Conservation (phyloP, 2,329 filamentous ascomycete genomes). For the Drechslerella dactyloides region DNA sequence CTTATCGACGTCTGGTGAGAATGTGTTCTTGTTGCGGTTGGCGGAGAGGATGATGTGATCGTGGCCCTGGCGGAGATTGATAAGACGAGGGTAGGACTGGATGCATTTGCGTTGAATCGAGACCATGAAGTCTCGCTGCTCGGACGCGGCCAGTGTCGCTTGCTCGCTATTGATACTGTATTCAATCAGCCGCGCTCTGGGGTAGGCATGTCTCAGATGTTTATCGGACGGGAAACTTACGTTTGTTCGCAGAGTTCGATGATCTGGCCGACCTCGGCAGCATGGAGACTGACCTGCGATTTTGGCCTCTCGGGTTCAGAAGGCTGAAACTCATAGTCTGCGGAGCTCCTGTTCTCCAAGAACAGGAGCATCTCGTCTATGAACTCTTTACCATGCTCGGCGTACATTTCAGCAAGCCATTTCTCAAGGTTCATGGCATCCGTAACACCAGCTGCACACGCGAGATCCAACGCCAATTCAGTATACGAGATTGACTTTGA, state of each 20-base stretch:
- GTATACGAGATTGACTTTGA: constrained; percentile 52
- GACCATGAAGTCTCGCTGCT: constrained; percentile 73
- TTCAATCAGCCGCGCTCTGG: not conserved
- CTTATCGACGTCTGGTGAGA: constrained; percentile 78
- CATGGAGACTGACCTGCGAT: constrained; percentile 33
- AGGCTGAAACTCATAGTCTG: constrained; percentile 49
- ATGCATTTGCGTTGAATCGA: constrained; percentile 82
- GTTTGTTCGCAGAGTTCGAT: constrained; percentile 46
- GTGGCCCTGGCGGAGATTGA: constrained; percentile 93
- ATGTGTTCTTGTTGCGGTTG: constrained; percentile 77
- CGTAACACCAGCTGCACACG: constrained; percentile 53
- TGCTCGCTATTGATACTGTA: constrained; percentile 25
- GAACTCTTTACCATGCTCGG: constrained; percentile 54
- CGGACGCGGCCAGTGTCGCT: constrained; percentile 57
- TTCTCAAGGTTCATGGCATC: constrained; percentile 55
- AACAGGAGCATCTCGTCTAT: constrained; percentile 73
- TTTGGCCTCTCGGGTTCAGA: constrained; percentile 34
- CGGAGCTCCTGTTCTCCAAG: constrained; percentile 44
- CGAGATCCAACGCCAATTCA: constrained; percentile 54
- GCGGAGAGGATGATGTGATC: constrained; percentile 91
- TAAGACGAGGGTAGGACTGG: constrained; percentile 87
- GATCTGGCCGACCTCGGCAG: constrained; percentile 44
- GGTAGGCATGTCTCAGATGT: not conserved
- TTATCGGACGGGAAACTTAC: constrained; percentile 20
- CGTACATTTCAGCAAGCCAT: constrained; percentile 54